phyloP scores from a whole-genome alignment of 768 basidiomycete genomes.

The Lactarius trivialis region DNA sequence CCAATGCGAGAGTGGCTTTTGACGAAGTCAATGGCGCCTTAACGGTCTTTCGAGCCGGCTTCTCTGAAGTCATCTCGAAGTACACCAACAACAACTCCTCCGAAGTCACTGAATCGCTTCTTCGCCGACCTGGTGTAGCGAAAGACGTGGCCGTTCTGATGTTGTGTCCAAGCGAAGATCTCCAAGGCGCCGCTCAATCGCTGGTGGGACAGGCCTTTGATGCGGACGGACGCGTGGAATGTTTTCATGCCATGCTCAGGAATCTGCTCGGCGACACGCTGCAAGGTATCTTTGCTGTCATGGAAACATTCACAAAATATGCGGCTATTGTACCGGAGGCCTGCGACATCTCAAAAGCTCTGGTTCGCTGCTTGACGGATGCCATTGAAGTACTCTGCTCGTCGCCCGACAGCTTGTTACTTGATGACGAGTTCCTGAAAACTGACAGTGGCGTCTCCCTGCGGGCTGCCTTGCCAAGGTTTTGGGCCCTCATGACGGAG shows the following conservation, averaged over 20 bases:
- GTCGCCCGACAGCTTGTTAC: slow-evolving; percentile 62
- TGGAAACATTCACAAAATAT: slow-evolving; percentile 57
- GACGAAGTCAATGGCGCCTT: slow-evolving; percentile 59
- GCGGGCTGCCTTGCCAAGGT: slow-evolving; percentile 49
- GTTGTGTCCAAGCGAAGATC: slow-evolving; percentile 72
- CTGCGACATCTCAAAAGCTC: slow-evolving; percentile 78
- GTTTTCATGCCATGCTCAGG: slow-evolving; percentile 71
- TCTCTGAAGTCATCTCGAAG: slow-evolving; percentile 53
- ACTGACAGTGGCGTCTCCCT: slow-evolving; percentile 39
- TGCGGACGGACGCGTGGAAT: slow-evolving; percentile 83
- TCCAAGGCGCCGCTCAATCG: slow-evolving; percentile 70
- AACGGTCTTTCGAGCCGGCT: slow-evolving; percentile 49
- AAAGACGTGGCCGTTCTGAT: slow-evolving; percentile 60
- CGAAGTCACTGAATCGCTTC: slow-evolving; percentile 44
- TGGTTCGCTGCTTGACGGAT: slow-evolving; percentile 90
- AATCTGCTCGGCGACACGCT: slow-evolving; percentile 61
- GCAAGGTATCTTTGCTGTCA: slow-evolving; percentile 61
- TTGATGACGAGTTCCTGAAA: slow-evolving; percentile 45
- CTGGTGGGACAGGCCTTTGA: slow-evolving; percentile 84
- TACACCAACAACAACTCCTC: slow-evolving; percentile 59
- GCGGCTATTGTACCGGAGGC: slow-evolving; percentile 73
- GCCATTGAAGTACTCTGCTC: slow-evolving; percentile 84
- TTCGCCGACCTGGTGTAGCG: slow-evolving; percentile 50
- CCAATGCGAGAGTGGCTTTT: slow-evolving; percentile 32
- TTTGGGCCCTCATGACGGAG: slow-evolving; percentile 81